phyloP scores from a whole-genome alignment of 495 filamentous ascomycete genomes.

The Xylaria scruposa region DNA sequence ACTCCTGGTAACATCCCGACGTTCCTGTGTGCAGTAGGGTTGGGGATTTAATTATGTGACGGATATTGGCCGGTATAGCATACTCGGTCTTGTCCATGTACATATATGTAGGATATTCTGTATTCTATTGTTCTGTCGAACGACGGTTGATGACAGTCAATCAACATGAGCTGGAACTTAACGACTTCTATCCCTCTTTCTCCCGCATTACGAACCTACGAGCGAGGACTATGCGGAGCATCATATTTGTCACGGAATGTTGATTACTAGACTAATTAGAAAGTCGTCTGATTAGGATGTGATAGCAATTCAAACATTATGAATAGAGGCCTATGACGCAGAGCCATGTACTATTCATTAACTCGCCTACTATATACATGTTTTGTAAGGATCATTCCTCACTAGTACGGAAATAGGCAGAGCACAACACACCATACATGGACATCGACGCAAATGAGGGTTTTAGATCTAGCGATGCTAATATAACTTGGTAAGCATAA shows the following conservation, averaged over 20 bases:
- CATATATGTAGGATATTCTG: conserved; percentile 27
- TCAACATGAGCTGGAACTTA: not conserved
- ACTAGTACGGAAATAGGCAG: not conserved
- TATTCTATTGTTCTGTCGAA: not conserved
- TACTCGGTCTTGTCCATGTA: conserved; percentile 19
- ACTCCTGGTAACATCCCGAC: conserved; percentile 71
- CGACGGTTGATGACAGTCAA: not conserved
- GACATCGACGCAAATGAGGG: not conserved
- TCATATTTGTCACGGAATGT: not conserved
- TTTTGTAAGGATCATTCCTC: not conserved
- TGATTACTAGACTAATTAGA: not conserved
- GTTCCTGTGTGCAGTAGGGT: not conserved
- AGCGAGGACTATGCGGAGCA: not conserved
- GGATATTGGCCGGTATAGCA: not conserved
- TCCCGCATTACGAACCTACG: not conserved
- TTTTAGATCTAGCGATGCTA: not conserved
- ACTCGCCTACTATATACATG: not conserved
- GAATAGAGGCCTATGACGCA: not conserved
- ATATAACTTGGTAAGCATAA: not conserved
- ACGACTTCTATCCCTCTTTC: not conserved
- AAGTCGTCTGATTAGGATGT: not conserved
- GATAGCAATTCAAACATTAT: not conserved
- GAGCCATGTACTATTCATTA: not conserved
- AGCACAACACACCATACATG: not conserved
- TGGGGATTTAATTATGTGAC: not conserved